A percentile compares a stretch with the other conserved stretches of the same genome.
These are phyloP conservation scores for Suhomyces terraborum DNA, from an alignment of 1,139 yeast species.

Conservation along the genomic window DNA sequence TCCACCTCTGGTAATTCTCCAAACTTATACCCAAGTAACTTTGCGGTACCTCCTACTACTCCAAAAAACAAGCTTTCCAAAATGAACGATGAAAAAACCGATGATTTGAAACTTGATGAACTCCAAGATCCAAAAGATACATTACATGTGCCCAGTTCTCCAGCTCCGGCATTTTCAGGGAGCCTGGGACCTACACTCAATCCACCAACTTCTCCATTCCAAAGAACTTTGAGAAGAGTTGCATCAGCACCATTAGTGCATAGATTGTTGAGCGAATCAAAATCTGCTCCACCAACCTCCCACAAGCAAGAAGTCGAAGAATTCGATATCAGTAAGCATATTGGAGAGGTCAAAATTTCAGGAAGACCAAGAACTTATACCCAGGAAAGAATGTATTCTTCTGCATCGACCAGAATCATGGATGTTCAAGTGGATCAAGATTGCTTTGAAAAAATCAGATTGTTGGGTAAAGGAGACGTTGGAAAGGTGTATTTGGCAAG, in stretches of 20 bases:
- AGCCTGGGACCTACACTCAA: conserved; percentile 1
- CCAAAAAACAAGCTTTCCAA: conserved; percentile 9
- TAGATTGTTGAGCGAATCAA: conserved; percentile 33
- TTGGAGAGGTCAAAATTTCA: conserved; percentile 52
- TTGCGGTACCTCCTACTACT: conserved; percentile 11
- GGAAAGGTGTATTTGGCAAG: conserved; percentile 93
- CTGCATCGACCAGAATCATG: conserved; percentile 68
- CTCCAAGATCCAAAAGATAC: background rate
- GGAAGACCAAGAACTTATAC: conserved; percentile 53
- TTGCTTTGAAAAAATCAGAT: conserved; percentile 83
- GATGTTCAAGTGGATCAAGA: conserved; percentile 83
- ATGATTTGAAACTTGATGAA: conserved; percentile 4
- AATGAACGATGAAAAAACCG: conserved; percentile 1
- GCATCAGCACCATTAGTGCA: conserved; percentile 78
- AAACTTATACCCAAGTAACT: background rate
- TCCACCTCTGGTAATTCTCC: conserved; percentile 11
- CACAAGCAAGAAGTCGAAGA: conserved; percentile 20
- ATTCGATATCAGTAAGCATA: conserved; percentile 52
- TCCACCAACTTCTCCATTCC: conserved; percentile 34
- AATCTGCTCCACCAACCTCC: conserved; percentile 9
- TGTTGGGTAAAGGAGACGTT: conserved; percentile 96
- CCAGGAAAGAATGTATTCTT: conserved; percentile 67
- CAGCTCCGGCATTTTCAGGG: conserved; percentile 1
- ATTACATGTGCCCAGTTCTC: conserved; percentile 5
- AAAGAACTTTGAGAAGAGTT: conserved; percentile 64